Percentiles rank a stretch among this genome's conserved stretches.
phyloP scores from a whole-genome alignment of 495 filamentous ascomycete species.

The Lasiosphaeria ovina region DNA sequence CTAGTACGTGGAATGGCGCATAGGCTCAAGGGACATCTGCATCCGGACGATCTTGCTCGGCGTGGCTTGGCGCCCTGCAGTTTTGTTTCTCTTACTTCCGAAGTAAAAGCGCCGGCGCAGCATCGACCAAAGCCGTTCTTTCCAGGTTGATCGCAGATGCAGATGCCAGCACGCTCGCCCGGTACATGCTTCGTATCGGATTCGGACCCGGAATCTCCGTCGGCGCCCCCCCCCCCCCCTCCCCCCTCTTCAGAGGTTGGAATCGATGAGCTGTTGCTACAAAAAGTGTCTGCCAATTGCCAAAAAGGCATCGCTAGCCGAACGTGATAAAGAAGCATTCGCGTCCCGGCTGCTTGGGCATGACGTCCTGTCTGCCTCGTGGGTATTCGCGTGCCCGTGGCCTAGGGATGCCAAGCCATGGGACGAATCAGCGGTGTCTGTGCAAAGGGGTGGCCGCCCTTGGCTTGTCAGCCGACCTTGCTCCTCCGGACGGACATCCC shows the following conservation, averaged over 20 bases:
- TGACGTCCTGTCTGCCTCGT: conserved; percentile 1
- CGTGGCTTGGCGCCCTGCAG: neutral
- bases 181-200: neutral
- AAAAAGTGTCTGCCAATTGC: neutral
- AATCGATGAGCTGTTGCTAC: no score
- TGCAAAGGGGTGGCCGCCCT: conserved; percentile 10
- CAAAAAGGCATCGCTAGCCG: neutral
- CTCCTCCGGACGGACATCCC: conserved; percentile 31
- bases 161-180: neutral
- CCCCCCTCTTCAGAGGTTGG: no score
- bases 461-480: conserved; percentile 14
- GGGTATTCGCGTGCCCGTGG: neutral
- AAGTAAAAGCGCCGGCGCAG: neutral
- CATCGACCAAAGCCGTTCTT: neutral
- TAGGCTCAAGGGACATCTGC: neutral
- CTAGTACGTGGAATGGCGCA: no score
- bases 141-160: conserved; percentile 5
- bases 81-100: neutral
- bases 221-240: neutral
- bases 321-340: neutral
- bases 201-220: conserved; percentile 10
- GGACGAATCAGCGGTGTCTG: neutral
- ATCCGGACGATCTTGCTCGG: neutral
- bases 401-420: neutral
- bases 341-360: conserved; percentile 9